phyloP scores from a whole-genome alignment of 2,329 filamentous ascomycete genomes.

The Neonectria coccinea region DNA sequence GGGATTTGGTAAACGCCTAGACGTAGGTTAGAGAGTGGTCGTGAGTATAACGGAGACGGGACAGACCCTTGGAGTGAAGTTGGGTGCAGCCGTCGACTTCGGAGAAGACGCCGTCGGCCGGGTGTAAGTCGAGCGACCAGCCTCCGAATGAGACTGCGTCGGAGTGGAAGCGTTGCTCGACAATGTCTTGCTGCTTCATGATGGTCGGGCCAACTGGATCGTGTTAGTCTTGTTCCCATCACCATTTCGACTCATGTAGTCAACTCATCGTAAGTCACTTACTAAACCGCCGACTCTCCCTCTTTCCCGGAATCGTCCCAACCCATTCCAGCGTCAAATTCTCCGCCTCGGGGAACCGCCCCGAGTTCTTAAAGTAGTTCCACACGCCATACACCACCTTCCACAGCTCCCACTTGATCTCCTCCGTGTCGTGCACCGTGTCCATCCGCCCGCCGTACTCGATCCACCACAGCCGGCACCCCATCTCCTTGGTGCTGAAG shows the following conservation, averaged over 20 bases:
- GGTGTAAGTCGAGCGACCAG: constrained; percentile 45
- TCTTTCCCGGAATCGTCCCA: constrained; percentile 42
- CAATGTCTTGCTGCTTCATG: constrained; percentile 43
- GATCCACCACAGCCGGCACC: constrained; percentile 45
- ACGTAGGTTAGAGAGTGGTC: neutral
- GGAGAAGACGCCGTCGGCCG: constrained; percentile 43
- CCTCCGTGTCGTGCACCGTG: constrained; percentile 43
- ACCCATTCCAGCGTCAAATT: constrained; percentile 44
- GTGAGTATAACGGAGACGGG: neutral
- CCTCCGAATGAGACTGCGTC: constrained; percentile 42
- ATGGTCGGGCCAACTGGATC: constrained; percentile 38
- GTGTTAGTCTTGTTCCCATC: neutral
- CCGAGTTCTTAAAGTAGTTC: constrained; percentile 45
- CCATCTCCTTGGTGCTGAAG: constrained; percentile 44
- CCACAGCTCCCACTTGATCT: constrained; percentile 46
- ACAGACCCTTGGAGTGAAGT: constrained; percentile 38
- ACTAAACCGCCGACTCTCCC: constrained; percentile 42
- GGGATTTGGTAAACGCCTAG: constrained; percentile 41
- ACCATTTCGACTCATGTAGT: neutral
- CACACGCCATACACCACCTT: constrained; percentile 43
- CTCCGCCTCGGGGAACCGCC: constrained; percentile 42
- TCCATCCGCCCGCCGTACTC: constrained; percentile 43
- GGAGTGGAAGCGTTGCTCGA: constrained; percentile 41
- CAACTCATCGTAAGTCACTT: constrained; percentile 7
- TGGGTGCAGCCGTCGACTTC: constrained; percentile 45